A percentile compares a stretch with the other conserved stretches of the same genome.
Conservation (phyloP, 352 stramenopile species). For the Phytophthora sp. region DNA sequence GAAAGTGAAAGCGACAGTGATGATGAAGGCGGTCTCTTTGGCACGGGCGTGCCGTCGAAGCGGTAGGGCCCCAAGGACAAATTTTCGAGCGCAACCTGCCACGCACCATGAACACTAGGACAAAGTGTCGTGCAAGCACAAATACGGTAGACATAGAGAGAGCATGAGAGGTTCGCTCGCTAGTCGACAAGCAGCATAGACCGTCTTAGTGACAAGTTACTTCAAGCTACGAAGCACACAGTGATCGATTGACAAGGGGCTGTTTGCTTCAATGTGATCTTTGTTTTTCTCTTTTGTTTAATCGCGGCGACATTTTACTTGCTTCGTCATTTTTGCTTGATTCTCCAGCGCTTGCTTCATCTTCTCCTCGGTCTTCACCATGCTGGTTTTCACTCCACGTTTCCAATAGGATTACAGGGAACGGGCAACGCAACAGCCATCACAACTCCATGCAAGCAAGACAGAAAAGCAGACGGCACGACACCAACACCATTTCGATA, state of each 20-base stretch:
- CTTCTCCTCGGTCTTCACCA: constrained; percentile 13
- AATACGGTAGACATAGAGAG: constrained; percentile 29
- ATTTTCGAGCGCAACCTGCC: constrained; percentile 6
- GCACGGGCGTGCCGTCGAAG: constrained; percentile 71
- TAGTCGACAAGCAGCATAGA: constrained; percentile 28
- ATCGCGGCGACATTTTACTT: constrained; percentile 28
- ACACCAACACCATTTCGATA: constrained; percentile 25
- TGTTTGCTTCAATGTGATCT: constrained; percentile 26
- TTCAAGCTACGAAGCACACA: constrained; percentile 13
- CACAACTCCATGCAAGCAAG: constrained; percentile 26
- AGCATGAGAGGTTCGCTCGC: constrained; percentile 11
- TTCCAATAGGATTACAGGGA: constrained; percentile 7
- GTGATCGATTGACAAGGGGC: constrained; percentile 13
- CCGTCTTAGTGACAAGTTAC: constrained; percentile 16
- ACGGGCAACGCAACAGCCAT: constrained; percentile 20
- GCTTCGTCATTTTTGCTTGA: constrained; percentile 24
- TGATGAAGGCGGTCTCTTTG: constrained; percentile 80
- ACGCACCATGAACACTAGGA: constrained; percentile 20
- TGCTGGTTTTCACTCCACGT: constrained; percentile 13
- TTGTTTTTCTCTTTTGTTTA: constrained; percentile 25
- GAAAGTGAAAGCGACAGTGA: constrained; percentile 77
- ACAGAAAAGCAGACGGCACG: constrained; percentile 23
- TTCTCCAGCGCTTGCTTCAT: constrained; percentile 20
- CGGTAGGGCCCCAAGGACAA: constrained; percentile 44
- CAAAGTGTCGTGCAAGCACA: constrained; percentile 9